These are phyloP conservation scores for Pseudonectria buxi DNA, from an alignment of 2,329 filamentous ascomycete species.

Conservation along the genomic window DNA sequence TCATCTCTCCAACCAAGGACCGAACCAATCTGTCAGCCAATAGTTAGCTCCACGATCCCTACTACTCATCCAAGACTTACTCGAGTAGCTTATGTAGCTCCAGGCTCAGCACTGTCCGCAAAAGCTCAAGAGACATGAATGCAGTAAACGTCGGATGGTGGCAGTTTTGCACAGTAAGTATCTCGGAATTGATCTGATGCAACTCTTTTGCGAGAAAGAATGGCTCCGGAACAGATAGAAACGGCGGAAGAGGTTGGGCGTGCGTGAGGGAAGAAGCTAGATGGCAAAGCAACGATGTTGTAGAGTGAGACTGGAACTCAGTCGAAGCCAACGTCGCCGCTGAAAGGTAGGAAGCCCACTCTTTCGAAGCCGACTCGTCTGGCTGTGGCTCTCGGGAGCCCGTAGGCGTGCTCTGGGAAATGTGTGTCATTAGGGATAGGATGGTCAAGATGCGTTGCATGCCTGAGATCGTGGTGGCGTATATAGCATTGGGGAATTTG, in stretches of 20 bases:
- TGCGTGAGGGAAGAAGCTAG: conserved; percentile 6
- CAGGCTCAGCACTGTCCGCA: conserved; percentile 5
- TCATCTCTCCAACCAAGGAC: too few relatives aligned
- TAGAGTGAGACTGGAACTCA: conserved; percentile 4
- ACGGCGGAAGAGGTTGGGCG: conserved; percentile 4
- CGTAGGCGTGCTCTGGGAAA: conserved; percentile 4
- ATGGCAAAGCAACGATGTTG: conserved; percentile 6
- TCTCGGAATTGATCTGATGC: conserved; percentile 2
- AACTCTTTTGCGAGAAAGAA: conserved; percentile 3
- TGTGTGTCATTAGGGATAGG: conserved; percentile 7
- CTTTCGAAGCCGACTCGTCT: not conserved
- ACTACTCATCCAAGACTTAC: not conserved
- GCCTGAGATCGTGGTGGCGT: conserved; percentile 3
- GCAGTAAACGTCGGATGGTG: conserved; percentile 6
- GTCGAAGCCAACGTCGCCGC: conserved; percentile 3
- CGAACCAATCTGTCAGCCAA: too few relatives aligned
- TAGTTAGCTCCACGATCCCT: too few relatives aligned
- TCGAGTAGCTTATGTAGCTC: conserved; percentile 8
- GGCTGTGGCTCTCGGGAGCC: not conserved
- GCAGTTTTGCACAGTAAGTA: conserved; percentile 2
- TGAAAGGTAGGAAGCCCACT: not conserved
- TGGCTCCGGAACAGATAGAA: conserved; percentile 2
- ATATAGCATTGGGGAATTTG: conserved; percentile 5
- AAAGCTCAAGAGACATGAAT: conserved; percentile 6
- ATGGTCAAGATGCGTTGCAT: conserved; percentile 7